Conservation (phyloP, 2,329 filamentous ascomycete species). For the Trichoderma hamatum region DNA sequence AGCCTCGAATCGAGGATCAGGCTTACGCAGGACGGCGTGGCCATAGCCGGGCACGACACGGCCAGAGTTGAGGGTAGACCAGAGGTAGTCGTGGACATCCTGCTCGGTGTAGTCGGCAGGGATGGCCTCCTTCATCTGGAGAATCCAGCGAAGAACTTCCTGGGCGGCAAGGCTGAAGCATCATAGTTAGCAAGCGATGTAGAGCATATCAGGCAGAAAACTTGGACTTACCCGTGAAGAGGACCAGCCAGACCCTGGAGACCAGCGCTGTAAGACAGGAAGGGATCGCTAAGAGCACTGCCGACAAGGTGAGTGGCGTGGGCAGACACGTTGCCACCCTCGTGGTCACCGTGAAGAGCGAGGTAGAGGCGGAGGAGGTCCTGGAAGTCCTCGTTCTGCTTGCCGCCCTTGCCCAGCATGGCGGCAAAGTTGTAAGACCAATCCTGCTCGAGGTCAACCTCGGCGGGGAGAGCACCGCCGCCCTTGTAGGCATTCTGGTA, state of each 20-base stretch:
- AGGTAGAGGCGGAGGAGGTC: slow-evolving; percentile 93
- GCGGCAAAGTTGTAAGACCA: slow-evolving; percentile 99
- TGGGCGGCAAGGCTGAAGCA: slow-evolving; percentile 76
- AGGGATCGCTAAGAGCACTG: slow-evolving; percentile 90
- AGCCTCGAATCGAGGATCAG: slow-evolving; percentile 93
- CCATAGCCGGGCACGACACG: slow-evolving; percentile 95
- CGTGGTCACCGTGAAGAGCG: slow-evolving; percentile 95
- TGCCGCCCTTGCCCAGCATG: slow-evolving; percentile 87
- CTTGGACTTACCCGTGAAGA: slow-evolving; percentile 53
- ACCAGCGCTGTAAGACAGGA: slow-evolving; percentile 93
- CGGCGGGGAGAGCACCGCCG: slow-evolving; percentile 70
- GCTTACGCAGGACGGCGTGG: slow-evolving; percentile 93
- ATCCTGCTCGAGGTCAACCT: slow-evolving; percentile 83
- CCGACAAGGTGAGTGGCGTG: slow-evolving; percentile 95
- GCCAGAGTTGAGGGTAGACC: slow-evolving; percentile 89
- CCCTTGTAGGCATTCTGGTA: slow-evolving; percentile 89
- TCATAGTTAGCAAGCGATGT: background rate
- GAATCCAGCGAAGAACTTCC: slow-evolving; percentile 94
- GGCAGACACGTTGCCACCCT: slow-evolving; percentile 96
- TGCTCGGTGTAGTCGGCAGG: slow-evolving; percentile 75
- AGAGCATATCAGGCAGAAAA: background rate
- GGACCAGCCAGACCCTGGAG: slow-evolving; percentile 95
- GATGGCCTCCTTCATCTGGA: slow-evolving; percentile 92
- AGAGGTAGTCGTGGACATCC: slow-evolving; percentile 87
- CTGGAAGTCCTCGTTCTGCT: slow-evolving; percentile 91